Base-by-base conservation (phyloP, 768 basidiomycete species). In the Pleurotus tuoliensis region DNA sequence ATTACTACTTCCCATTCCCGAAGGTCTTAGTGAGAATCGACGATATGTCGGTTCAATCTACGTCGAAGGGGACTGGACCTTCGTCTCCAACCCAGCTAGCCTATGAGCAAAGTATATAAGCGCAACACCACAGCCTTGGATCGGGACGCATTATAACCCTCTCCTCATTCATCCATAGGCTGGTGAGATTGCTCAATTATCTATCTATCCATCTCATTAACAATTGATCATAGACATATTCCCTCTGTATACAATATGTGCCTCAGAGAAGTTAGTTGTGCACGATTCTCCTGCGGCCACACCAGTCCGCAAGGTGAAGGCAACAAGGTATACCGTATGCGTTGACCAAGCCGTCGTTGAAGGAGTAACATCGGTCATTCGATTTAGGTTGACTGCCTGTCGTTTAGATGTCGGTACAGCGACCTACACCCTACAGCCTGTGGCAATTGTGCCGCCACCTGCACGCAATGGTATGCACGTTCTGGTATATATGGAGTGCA, bases 261-360 rank as follows among this genome's bases (percentile, higher is more conserved):
- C 37, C 55, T 58, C 43, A 59, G 61, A 56, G 61, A 62, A 58
- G 61, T 62, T 25, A 44, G 53, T 13, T 62, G 57, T 41, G 56
- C 55, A 25, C 56, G 45, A 45, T 44, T 57, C 47, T 38, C 22
- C 34, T 62, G 61, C 43, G 61, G 59, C 16, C 61, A 62, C 39
- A 50, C 59, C 13, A 47, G 16, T 8, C 59, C 59, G 18, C 50
- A 55, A 16, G 47, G 47, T 11, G 61, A 60, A 44, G n/a, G 15
- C 18, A 46, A 13, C 2, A 55, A 47, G 34, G 41, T 16, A 55
- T 41, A 30, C 15, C 11, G 6, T 40, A 41, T 7, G n/a, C 6
- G 25, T 30, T 20, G 12, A 53, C 3, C 25, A 15, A 13, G 16
- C 16, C 2, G 43, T 7, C 44, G 2, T 9, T 11, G 30, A 11